A percentile compares a stretch with the other conserved stretches of the same genome.
phyloP scores from a whole-genome alignment of 371 early-diverging fungal species.

The Rhizopus delemar region DNA sequence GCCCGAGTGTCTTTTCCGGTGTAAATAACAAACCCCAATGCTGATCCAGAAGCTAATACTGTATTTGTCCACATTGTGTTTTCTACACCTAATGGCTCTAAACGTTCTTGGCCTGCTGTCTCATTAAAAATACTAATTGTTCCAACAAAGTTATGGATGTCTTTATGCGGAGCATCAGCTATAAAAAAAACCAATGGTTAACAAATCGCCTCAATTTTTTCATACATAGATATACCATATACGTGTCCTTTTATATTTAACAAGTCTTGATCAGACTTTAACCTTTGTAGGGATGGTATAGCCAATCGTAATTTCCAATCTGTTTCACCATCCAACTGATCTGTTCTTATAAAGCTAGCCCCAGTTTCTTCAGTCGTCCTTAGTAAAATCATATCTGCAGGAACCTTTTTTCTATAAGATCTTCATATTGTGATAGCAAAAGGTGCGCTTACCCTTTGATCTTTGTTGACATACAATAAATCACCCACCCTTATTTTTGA shows the following conservation, averaged over 20 bases:
- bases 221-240: conserved; percentile 54
- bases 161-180: conserved; percentile 95
- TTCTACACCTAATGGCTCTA: conserved; percentile 83
- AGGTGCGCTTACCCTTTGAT: conserved; percentile 70
- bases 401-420: conserved; percentile 52
- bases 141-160: conserved; percentile 96
- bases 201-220: no score
- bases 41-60: conserved; percentile 93
- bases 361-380: conserved; percentile 86
- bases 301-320: conserved; percentile 98
- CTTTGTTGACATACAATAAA: conserved; percentile 85
- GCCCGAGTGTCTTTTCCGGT: conserved; percentile 98
- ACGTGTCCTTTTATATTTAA: conserved; percentile 67
- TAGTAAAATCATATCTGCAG: conserved; percentile 91
- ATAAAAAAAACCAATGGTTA: neutral
- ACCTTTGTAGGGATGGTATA: conserved; percentile 76
- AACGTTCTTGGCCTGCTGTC: conserved; percentile 48
- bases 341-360: conserved; percentile 97
- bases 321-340: conserved; percentile 99
- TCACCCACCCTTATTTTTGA: conserved; percentile 94
- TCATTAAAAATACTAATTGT: conserved; percentile 64
- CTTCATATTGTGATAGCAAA: neutral
- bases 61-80: conserved; percentile 99
- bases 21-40: conserved; percentile 93
- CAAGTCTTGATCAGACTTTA: conserved; percentile 63